Base-by-base conservation (phyloP, 495 filamentous ascomycete species). In the Xylaria curta region DNA sequence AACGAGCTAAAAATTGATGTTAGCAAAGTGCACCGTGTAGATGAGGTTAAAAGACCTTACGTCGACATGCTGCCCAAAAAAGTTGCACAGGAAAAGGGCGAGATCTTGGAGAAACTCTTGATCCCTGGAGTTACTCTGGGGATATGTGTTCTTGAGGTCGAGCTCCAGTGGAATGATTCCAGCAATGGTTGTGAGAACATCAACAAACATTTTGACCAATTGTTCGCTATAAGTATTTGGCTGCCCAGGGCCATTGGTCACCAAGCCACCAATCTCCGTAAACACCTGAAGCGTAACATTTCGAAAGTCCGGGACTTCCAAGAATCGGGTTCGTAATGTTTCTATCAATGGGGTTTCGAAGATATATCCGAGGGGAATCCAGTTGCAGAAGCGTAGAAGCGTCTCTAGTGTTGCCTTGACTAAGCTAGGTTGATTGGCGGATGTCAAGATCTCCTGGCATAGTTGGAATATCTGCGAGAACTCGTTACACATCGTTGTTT, bases 81-180 rank as follows among this genome's bases (percentile, higher is more conserved):
- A 98, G 80, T 94, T 97, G 83, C 92, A 95, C 15, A 99, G 87
- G 81, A 99, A 99, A 17, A 99, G 87, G 12, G 96, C 95, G 68
- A 99, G 80, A 77, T 98, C 98, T 79, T 97, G 94, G 59, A 99
- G 93, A 78, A 98, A 98, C 78, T 99, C 97, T 79, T 99, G 96
- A 71, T 99, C 96, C 78, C 90, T 89, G 58, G 93, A 90, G 78
- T 97, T 97, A 81, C 96, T 98, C 51, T 90, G 89, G 17, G 90
- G 89, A 77, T 97, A 99, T 0, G 94, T 95, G 60, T 87, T 84
- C 85, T 97, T 97, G 67, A 99, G 83, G 75, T 97, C 95, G 73
- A 97, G 86, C 24, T 91, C 89, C 46, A 98, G 81, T 12, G 97
- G 96, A 68, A 98, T 96, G 74, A 97, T 97, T 73, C 89, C 92